Base-by-base conservation (phyloP, 2,329 filamentous ascomycete species). In the Metarhizium brunneum region DNA sequence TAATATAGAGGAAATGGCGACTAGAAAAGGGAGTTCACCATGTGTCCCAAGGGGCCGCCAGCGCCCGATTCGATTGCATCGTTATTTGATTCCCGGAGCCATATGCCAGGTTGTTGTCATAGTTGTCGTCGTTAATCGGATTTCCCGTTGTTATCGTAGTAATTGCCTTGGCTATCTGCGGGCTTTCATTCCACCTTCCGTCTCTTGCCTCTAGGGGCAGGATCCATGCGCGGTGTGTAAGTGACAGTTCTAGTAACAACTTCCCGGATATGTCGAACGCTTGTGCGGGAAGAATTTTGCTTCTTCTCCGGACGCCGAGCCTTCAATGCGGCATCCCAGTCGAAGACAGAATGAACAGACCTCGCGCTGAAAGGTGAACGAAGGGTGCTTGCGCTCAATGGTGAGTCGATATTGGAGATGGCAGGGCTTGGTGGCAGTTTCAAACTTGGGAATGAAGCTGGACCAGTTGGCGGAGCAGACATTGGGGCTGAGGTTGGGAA, bases 201-300 rank as follows among this genome's bases (percentile, higher is more conserved):
- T 74, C 91, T 84, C 81, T 96, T 97, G 61, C 92, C 92, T 71
- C 92, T 92, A 7, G 91, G 92, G 42, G 92, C 90, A 29, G 92
- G 89, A 61, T 91, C 88, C 75, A 97, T 89, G 61, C 86, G 79
- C 58, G 84, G 87, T 68, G 89, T 95, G 72, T 95, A 96, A 45
- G 90, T 96, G 57, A 96, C 89, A 16, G 91, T 96, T 63, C 91
- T 82, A n/a, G 92, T 96, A 54, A 96, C 88, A 4, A 96, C 90
- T 70, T 96, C 91, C 54, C 90, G 80, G 57, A 96, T 90, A 66
- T 87, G 80, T 58, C 85, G 82, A 56, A 85, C 77, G 63, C 78
- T 85, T 36, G 84, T 84, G 61, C 79, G 80, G 45, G 81, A 75
- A 16, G 78, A 67, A 67, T 82, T 81, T 60, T 78, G 80, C 63